These are phyloP conservation scores for Aquilaria malaccensis DNA, from an alignment of 345 rosid genomes.

Conservation along the genomic window DNA sequence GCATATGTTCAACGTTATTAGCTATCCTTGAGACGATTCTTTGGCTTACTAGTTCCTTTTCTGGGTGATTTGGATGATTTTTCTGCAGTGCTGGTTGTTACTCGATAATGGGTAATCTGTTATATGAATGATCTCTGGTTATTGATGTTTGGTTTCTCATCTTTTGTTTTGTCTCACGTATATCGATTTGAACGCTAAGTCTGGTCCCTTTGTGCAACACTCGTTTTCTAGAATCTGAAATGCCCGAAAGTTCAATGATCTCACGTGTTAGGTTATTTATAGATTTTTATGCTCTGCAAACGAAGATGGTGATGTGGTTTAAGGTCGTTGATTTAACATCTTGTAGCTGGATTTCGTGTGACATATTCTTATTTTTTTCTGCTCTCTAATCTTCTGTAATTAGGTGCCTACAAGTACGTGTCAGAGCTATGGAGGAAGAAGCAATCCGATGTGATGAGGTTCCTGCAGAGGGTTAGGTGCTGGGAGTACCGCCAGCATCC, in stretches of 20 bases:
- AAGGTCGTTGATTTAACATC: not conserved
- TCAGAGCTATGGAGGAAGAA: slow-evolving; percentile 99
- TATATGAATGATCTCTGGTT: not conserved
- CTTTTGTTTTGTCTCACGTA: not conserved
- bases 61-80: not conserved
- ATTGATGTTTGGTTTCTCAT: not conserved
- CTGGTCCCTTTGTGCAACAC: too few species aligned
- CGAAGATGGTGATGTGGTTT: not conserved
- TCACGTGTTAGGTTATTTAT: not conserved
- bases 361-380: not conserved
- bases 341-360: not conserved
- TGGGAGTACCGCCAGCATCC: slow-evolving; percentile 99
- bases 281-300: not conserved
- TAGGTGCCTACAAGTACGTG: slow-evolving; percentile 94
- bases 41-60: not conserved
- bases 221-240: not conserved
- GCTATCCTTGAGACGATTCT: not conserved
- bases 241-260: too few species aligned
- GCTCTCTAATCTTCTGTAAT: not conserved
- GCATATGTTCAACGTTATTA: not conserved
- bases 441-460: slow-evolving; percentile 99
- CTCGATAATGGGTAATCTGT: not conserved
- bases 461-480: slow-evolving; percentile 96
- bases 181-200: not conserved
- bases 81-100: not conserved